phyloP scores from a whole-genome alignment of 495 filamentous ascomycete genomes.

The Bathelium albidoporum region DNA sequence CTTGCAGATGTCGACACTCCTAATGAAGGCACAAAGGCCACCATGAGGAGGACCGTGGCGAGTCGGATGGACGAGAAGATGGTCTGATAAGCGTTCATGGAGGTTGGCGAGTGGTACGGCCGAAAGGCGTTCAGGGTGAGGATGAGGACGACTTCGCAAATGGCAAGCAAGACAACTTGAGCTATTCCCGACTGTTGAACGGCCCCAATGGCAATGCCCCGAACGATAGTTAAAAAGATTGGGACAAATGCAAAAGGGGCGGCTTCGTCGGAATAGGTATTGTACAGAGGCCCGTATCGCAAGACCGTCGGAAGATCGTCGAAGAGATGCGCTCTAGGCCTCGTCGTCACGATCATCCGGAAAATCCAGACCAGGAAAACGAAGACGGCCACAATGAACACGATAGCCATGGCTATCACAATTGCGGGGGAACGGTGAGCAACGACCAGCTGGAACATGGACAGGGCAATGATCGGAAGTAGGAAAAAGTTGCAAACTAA shows the following conservation, averaged over 20 bases:
- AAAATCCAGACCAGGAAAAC: slow-evolving; percentile 69
- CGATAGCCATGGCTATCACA: slow-evolving; percentile 59
- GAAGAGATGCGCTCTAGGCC: slow-evolving; percentile 76
- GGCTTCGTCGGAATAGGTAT: slow-evolving; percentile 86
- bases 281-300: slow-evolving; percentile 91
- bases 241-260: slow-evolving; percentile 81
- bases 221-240: slow-evolving; percentile 67
- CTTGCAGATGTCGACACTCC: slow-evolving; percentile 64
- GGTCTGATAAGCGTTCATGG: slow-evolving; percentile 95
- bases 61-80: slow-evolving; percentile 73
- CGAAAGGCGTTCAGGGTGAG: slow-evolving; percentile 80
- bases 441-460: slow-evolving; percentile 84
- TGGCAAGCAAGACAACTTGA: slow-evolving; percentile 80
- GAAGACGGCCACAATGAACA: slow-evolving; percentile 61
- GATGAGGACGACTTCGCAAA: slow-evolving; percentile 88
- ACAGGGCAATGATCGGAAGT: slow-evolving; percentile 72
- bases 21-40: slow-evolving; percentile 77
- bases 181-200: slow-evolving; percentile 88
- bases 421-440: slow-evolving; percentile 53
- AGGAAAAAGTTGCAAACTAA: slow-evolving; percentile 88
- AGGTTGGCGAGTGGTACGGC: slow-evolving; percentile 81
- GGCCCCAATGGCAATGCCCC: slow-evolving; percentile 85
- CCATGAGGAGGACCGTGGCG: slow-evolving; percentile 67
- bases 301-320: slow-evolving; percentile 86
- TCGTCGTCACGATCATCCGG: slow-evolving; percentile 64